A percentile compares a stretch with the other conserved stretches of the same genome.
These are phyloP conservation scores for Coprinellus aureogranulatus DNA, from an alignment of 768 basidiomycete species.

Conservation along the genomic window DNA sequence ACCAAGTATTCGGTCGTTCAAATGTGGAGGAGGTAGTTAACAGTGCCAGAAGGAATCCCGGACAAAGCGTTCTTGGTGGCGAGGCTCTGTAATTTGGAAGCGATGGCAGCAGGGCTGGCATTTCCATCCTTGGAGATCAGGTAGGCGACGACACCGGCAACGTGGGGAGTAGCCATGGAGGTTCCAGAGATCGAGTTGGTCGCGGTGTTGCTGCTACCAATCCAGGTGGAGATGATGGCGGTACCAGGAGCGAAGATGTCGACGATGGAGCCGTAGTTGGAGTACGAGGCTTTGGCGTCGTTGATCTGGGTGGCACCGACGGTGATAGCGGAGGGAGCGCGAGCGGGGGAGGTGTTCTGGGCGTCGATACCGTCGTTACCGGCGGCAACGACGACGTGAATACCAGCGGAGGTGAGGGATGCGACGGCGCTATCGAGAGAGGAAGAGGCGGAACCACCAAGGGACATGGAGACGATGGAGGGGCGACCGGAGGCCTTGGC, in stretches of 20 bases:
- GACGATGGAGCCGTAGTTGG: constrained; percentile 34
- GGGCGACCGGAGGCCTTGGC: constrained; percentile 21
- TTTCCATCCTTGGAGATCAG: constrained; percentile 32
- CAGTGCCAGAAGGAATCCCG: constrained; percentile 8
- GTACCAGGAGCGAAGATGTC: constrained; percentile 35
- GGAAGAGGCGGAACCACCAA: constrained; percentile 25
- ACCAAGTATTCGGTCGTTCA: too few species aligned
- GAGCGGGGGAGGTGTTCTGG: constrained; percentile 27
- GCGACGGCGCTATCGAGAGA: constrained; percentile 31
- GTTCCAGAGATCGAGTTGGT: constrained; percentile 24
- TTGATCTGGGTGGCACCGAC: constrained; percentile 32
- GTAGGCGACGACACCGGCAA: constrained; percentile 40
- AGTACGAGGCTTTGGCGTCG: constrained; percentile 30
- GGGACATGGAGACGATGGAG: constrained; percentile 31
- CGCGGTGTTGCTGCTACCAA: constrained; percentile 21
- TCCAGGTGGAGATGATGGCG: constrained; percentile 24
- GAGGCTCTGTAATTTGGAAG: constrained; percentile 23
- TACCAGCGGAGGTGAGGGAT: constrained; percentile 22
- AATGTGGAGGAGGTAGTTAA: constrained; percentile 8
- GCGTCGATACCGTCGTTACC: constrained; percentile 31
- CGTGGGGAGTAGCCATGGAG: constrained; percentile 34
- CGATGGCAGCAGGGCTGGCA: constrained; percentile 29
- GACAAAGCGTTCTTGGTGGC: constrained; percentile 26
- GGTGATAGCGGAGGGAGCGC: constrained; percentile 29
- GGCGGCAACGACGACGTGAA: constrained; percentile 32